Conservation (phyloP, 768 basidiomycete species). For the Lentinula edodes region DNA sequence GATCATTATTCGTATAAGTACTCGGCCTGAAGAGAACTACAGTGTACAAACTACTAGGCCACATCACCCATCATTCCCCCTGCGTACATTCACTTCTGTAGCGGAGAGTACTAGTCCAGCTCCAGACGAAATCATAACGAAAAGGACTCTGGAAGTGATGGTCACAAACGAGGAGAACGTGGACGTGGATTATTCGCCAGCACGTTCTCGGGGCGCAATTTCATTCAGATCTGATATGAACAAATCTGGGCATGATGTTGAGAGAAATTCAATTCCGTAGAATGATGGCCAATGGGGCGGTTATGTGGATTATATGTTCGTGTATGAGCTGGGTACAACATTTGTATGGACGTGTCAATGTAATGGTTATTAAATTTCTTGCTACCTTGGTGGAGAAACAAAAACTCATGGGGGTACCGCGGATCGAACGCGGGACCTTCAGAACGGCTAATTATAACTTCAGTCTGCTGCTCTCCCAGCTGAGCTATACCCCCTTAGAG, state of each 20-base stretch:
- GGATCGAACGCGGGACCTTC: background rate
- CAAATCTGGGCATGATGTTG: background rate
- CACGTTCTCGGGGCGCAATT: background rate
- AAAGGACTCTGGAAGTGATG: background rate
- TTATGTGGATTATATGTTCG: background rate
- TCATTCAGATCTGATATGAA: background rate
- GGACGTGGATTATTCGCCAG: background rate
- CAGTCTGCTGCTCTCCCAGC: background rate
- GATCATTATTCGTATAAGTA: conserved; percentile 10
- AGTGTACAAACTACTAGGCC: background rate
- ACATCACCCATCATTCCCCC: background rate
- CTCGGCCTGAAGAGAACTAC: background rate
- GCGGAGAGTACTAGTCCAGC: background rate
- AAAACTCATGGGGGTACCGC: background rate
- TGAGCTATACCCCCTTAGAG: background rate
- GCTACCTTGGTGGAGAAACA: too few relatives aligned
- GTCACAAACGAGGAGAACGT: background rate
- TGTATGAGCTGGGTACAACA: background rate
- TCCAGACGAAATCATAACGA: background rate
- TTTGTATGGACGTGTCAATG: too few relatives aligned
- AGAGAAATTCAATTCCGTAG: background rate
- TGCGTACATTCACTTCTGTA: background rate
- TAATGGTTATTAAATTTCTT: too few relatives aligned
- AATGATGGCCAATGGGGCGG: background rate
- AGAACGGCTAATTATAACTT: background rate